Percentiles rank a stretch among this genome's conserved stretches.
These are phyloP conservation scores for Pelargonium myrrhifolium DNA, from an alignment of 441 rosid species.

Conservation along the genomic window DNA sequence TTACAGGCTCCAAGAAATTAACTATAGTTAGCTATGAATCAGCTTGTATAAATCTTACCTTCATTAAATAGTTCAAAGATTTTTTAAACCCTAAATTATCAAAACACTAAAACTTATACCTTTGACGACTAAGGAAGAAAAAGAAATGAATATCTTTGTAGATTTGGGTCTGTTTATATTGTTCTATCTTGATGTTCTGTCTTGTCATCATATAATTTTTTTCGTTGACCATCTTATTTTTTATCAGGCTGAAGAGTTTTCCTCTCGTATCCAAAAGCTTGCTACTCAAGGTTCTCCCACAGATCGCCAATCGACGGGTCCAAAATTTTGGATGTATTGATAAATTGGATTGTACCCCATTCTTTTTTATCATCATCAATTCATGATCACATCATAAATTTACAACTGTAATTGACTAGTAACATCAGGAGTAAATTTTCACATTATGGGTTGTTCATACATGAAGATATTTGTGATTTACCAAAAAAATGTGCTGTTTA, in stretches of 20 bases:
- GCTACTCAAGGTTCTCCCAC: conserved; percentile 63
- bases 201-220: not conserved
- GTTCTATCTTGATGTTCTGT: not conserved
- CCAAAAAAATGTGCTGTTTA: too few species aligned
- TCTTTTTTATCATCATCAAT: not conserved
- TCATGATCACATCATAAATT: too few species aligned
- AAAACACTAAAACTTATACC: not conserved
- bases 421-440: too few species aligned
- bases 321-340: conserved; percentile 70
- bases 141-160: not conserved
- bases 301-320: conserved; percentile 50
- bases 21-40: not conserved
- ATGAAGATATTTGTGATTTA: too few species aligned
- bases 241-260: conserved; percentile 85
- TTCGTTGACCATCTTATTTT: conserved; percentile 3
- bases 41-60: not conserved
- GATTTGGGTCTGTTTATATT: not conserved
- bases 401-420: too few species aligned
- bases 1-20: not conserved
- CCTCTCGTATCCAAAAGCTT: conserved; percentile 64
- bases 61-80: too few species aligned
- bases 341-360: not conserved
- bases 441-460: too few species aligned
- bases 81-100: not conserved
- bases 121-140: not conserved